Percentiles rank a stretch among this genome's conserved stretches.
phyloP scores from a whole-genome alignment of 1,284 basidiomycete species.

The Malassezia vespertilionis region DNA sequence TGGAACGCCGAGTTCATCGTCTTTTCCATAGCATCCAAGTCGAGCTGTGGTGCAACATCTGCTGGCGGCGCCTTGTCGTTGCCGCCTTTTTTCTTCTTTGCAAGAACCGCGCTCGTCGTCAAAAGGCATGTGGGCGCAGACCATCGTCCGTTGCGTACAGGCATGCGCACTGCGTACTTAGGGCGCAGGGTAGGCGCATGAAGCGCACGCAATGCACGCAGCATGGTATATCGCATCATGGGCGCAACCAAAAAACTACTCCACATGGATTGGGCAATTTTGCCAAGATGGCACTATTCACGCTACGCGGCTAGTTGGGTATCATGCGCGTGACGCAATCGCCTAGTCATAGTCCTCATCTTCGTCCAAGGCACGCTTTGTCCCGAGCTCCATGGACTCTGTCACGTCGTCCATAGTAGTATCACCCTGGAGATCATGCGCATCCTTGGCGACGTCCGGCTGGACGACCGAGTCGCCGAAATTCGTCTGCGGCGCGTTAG shows the following conservation, averaged over 20 bases:
- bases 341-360: conserved; percentile 45
- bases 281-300: too few relatives aligned
- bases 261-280: too few relatives aligned
- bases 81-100: conserved; percentile 8
- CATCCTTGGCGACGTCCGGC: conserved; percentile 15
- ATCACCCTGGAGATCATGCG: not conserved
- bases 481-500: conserved; percentile 57
- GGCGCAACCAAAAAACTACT: too few relatives aligned
- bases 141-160: too few relatives aligned
- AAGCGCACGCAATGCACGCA: too few relatives aligned
- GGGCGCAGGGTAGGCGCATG: too few relatives aligned
- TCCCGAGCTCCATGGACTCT: conserved; percentile 22
- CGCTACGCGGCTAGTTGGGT: too few relatives aligned
- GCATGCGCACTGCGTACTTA: too few relatives aligned
- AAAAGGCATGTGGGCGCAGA: not conserved
- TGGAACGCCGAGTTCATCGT: conserved; percentile 4
- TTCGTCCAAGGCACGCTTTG: conserved; percentile 40
- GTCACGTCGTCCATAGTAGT: conserved; percentile 19
- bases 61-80: not conserved
- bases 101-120: not conserved
- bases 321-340: too few relatives aligned
- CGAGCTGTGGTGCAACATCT: conserved; percentile 11
- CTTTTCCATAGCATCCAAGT: conserved; percentile 2
- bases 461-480: conserved; percentile 11
- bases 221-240: too few relatives aligned